Evolutionary conservation across 345 rosid genomes (phyloP).

Genomic region (Chamaenerion angustifolium): DNA sequence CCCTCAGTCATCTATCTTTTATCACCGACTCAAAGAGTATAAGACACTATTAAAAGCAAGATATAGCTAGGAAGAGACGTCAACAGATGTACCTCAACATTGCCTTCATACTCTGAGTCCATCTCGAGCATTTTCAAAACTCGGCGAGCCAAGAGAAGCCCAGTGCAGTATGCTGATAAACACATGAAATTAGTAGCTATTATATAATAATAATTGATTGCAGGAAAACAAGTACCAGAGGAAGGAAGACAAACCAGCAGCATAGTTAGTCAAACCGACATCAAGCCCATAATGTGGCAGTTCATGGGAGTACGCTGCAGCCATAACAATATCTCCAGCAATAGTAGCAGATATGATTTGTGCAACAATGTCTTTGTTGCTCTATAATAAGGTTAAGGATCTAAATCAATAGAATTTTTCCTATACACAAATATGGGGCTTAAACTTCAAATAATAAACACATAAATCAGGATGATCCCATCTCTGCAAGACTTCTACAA

Average conservation of each 20-base stretch:
- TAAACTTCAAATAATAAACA: too few relatives aligned
- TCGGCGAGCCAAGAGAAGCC: slow-evolving; percentile 71
- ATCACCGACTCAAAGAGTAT: neutral
- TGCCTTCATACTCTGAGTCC: slow-evolving; percentile 61
- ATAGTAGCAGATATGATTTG: slow-evolving; percentile 44
- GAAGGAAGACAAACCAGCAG: slow-evolving; percentile 31
- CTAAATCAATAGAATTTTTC: too few relatives aligned
- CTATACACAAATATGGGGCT: too few relatives aligned
- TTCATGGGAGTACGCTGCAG: slow-evolving; percentile 56
- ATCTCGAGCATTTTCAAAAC: slow-evolving; percentile 53
- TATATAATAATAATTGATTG: neutral
- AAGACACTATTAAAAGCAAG: neutral
- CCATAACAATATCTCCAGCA: slow-evolving; percentile 43
- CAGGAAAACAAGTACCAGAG: neutral
- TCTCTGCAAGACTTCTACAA: too few relatives aligned
- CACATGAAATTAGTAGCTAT: neutral
- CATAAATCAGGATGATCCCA: too few relatives aligned
- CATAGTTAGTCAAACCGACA: slow-evolving; percentile 59
- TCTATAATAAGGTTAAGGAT: slow-evolving; percentile 23
- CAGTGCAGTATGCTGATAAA: slow-evolving; percentile 56
- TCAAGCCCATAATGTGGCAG: slow-evolving; percentile 50
- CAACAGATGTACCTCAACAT: slow-evolving; percentile 36
- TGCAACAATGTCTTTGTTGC: slow-evolving; percentile 51
- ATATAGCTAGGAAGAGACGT: neutral
- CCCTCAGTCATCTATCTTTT: too few relatives aligned